Conservation (phyloP, 2,329 filamentous ascomycete genomes). For the Fusarium nisikadoi region DNA sequence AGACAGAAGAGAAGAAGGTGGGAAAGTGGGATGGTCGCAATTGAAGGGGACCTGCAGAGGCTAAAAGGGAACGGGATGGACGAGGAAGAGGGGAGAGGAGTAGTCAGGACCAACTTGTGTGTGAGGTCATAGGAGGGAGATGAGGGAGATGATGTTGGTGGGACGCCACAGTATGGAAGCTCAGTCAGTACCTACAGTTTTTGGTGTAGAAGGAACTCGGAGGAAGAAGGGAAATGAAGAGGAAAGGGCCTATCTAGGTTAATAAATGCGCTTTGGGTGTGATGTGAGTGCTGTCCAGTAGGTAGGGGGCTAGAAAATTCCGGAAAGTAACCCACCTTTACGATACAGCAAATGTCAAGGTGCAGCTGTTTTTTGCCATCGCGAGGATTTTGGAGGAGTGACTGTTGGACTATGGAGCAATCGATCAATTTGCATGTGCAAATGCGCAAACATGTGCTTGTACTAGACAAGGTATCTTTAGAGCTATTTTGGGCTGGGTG, state of each 20-base stretch:
- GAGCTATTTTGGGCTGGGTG: slow-evolving; percentile 34
- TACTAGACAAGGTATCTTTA: slow-evolving; percentile 32
- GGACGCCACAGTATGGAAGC: slow-evolving; percentile 39
- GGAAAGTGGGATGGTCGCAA: slow-evolving; percentile 33
- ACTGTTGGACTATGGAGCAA: background rate
- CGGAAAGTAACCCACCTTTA: slow-evolving; percentile 30
- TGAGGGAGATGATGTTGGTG: slow-evolving; percentile 26
- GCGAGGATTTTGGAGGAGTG: slow-evolving; percentile 6
- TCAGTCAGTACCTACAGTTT: slow-evolving; percentile 13
- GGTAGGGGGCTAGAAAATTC: slow-evolving; percentile 12
- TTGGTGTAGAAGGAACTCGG: slow-evolving; percentile 9
- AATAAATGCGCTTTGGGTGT: slow-evolving; percentile 8
- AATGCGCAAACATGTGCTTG: slow-evolving; percentile 34
- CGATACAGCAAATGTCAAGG: slow-evolving; percentile 1
- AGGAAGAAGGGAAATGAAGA: background rate
- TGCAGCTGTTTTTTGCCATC: slow-evolving; percentile 31
- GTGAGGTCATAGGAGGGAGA: slow-evolving; percentile 18
- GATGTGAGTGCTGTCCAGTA: background rate
- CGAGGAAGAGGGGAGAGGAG: slow-evolving; percentile 21
- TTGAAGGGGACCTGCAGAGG: slow-evolving; percentile 38
- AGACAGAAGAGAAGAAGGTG: slow-evolving; percentile 8
- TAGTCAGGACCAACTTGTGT: slow-evolving; percentile 1
- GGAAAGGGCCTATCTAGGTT: slow-evolving; percentile 10
- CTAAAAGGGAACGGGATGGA: slow-evolving; percentile 30
- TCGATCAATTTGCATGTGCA: slow-evolving; percentile 32